These are phyloP conservation scores for Roridomyces roridus DNA, from an alignment of 768 basidiomycete genomes.

Conservation along the genomic window DNA sequence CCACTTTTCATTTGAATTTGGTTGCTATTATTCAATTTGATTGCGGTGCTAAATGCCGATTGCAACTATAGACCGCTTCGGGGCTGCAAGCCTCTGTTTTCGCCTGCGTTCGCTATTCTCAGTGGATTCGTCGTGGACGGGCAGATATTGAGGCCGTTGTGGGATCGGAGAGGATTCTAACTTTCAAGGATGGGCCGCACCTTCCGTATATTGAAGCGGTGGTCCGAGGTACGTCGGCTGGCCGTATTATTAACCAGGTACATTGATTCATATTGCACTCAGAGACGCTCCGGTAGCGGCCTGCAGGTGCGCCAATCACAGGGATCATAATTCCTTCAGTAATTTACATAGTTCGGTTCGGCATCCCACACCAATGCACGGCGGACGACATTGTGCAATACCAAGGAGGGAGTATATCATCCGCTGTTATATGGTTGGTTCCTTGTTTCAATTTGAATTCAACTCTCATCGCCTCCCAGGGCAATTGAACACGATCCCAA, in stretches of 20 bases:
- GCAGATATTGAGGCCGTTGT: conserved; percentile 19
- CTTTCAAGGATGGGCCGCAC: conserved; percentile 10
- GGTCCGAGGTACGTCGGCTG: background rate
- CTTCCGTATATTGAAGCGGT: conserved; percentile 15
- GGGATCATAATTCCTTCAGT: background rate
- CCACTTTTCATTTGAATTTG: too few species aligned
- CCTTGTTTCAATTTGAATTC: too few species aligned
- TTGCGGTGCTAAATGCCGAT: too few species aligned
- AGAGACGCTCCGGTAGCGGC: background rate
- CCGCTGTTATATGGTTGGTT: background rate
- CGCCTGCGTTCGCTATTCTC: background rate
- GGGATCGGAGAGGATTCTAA: conserved; percentile 8
- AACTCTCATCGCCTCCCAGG: background rate
- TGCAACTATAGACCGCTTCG: too few species aligned
- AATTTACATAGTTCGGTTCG: background rate
- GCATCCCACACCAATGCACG: background rate
- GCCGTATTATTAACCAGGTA: background rate
- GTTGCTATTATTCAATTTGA: too few species aligned
- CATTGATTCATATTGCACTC: background rate
- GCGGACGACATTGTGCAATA: background rate
- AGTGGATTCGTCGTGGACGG: conserved; percentile 2
- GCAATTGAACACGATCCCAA: background rate
- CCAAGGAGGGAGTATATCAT: background rate
- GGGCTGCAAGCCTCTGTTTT: background rate
- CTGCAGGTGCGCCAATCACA: background rate